Evolutionary conservation across 495 filamentous ascomycete genomes (phyloP), one percentile per base, ranked within the genome.

Genomic region (Penicillium turbatum): DNA sequence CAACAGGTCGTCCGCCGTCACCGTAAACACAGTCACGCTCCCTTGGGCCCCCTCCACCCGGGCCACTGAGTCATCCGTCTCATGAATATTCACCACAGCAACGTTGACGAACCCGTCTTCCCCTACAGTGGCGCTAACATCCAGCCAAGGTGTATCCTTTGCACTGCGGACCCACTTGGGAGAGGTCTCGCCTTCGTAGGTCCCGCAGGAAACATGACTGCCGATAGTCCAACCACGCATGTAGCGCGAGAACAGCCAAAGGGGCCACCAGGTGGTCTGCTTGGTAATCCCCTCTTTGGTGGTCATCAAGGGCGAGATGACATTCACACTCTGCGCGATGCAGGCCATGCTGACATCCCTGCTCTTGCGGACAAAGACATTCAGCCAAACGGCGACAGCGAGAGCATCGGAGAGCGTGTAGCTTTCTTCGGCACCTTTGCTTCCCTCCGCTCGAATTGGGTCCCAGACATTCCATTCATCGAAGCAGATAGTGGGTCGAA

Each of bases 381-480:
- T 91, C 19, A 90, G 75, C 79, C 81, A 92, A 11, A 86, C 80
- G 2, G 76, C 80, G 0, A 90, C 88, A 42, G 86, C 86, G 12
- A 89, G 70, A 6, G 86, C 86, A 64, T 92, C 88, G 1, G 83
- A 87, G 13, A 90, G 78, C 0, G 85, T 89, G 67, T 92, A 90
- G 60, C 65, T 68, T 62, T 89, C 84, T 65, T 88, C 85, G 1
- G 81, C 86, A 16, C 86, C 85, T 46, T 75, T 67, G 55, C 85
- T 83, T 36, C 85, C 86, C 4, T 83, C 84, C 1, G 88, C 87
- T 21, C 87, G 80, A 34, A 79, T 72, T 6, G 86, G 86, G 62
- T 90, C 87, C 88, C 87, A 90, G 11, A 90, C 86, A 67, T 92
- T 89, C 87, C 88, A 90, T 67, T 90, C 87, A 65, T 92, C 88